Evolutionary conservation across 805 yeast genomes (phyloP).

Genomic region (Torulaspora delbrueckii): DNA sequence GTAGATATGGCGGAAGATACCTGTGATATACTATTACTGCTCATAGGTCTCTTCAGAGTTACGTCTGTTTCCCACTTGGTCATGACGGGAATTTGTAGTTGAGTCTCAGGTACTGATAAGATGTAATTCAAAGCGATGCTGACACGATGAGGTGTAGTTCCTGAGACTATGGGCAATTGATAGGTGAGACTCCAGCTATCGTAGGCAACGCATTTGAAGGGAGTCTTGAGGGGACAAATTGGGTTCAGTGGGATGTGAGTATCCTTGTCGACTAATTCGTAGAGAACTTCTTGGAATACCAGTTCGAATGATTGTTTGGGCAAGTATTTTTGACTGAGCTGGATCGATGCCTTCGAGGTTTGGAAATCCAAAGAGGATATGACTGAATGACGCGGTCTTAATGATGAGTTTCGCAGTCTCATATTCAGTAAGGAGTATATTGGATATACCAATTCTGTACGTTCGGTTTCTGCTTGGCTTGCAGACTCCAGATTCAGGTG

Average conservation of each 20-base stretch:
- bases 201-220: conserved; percentile 20
- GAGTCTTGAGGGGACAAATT: conserved; percentile 20
- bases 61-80: conserved; percentile 35
- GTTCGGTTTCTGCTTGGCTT: neutral
- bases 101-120: conserved; percentile 3
- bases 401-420: conserved; percentile 29
- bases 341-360: conserved; percentile 25
- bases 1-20: conserved; percentile 18
- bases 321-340: conserved; percentile 15
- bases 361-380: conserved; percentile 34
- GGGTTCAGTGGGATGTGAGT: conserved; percentile 23
- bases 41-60: conserved; percentile 23
- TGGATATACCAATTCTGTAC: conserved; percentile 22
- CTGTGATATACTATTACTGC: conserved; percentile 12
- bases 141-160: conserved; percentile 24
- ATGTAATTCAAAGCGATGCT: conserved; percentile 22
- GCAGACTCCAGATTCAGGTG: neutral
- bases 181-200: conserved; percentile 30
- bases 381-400: conserved; percentile 20
- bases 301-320: conserved; percentile 6
- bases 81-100: conserved; percentile 14
- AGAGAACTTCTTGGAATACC: conserved; percentile 16
- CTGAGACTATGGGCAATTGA: conserved; percentile 23
- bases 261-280: conserved; percentile 21
- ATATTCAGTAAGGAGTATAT: conserved; percentile 32